A percentile compares a stretch with the other conserved stretches of the same genome.
These are phyloP conservation scores for Daldinia decipiens DNA, from an alignment of 495 filamentous ascomycete species.

Conservation along the genomic window DNA sequence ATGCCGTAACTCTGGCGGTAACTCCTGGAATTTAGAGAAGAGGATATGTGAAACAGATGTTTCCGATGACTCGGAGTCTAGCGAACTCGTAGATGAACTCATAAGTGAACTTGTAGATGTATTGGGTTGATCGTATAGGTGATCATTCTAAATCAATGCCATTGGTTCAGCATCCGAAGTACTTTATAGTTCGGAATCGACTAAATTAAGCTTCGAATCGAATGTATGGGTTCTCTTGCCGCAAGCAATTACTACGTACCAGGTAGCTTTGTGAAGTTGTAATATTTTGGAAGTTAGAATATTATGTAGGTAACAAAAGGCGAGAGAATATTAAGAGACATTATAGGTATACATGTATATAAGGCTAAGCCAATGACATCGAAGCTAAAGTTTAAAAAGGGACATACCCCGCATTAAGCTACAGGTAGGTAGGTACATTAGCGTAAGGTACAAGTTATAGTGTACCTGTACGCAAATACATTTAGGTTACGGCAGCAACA, in stretches of 20 bases:
- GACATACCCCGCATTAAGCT: no score
- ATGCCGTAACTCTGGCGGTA: constrained; percentile 51
- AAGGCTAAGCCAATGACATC: no score
- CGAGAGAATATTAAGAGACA: background rate
- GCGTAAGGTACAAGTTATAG: no score
- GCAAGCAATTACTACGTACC: no score
- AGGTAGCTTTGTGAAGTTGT: background rate
- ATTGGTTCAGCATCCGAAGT: background rate
- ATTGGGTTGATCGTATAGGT: background rate
- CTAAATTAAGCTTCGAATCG: background rate
- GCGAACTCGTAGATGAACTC: background rate
- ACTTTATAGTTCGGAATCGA: no score
- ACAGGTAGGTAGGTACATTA: no score
- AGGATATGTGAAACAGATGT: background rate
- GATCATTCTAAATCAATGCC: background rate
- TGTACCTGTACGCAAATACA: no score
- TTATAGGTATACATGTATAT: background rate
- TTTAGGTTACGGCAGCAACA: no score
- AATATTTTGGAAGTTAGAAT: background rate
- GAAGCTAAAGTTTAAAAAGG: no score
- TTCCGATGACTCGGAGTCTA: background rate
- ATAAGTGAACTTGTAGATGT: background rate
- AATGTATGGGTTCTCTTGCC: background rate
- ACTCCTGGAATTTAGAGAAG: constrained; percentile 36
- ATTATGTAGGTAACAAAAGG: background rate